phyloP scores from a whole-genome alignment of 805 yeast species.

The Candida maesae region DNA sequence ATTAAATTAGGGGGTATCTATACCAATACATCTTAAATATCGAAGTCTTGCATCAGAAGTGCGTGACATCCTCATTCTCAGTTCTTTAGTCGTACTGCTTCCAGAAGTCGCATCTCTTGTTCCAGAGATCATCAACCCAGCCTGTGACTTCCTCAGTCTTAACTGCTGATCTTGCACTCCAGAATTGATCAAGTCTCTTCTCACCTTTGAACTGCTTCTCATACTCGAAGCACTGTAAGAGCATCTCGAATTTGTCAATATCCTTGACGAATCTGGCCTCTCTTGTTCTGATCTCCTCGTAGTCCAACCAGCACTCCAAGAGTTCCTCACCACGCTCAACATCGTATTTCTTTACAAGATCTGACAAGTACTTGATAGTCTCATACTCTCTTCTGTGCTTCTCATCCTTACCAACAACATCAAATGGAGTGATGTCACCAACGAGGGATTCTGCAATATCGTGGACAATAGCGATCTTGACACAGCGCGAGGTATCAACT shows the following conservation, averaged over 20 bases:
- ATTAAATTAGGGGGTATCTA: background rate
- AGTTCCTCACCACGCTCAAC: constrained; percentile 58
- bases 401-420: constrained; percentile 68
- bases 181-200: constrained; percentile 66
- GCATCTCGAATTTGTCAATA: constrained; percentile 86
- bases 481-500: constrained; percentile 65
- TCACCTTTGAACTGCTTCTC: constrained; percentile 59
- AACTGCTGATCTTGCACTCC: constrained; percentile 54
- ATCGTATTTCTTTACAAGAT: constrained; percentile 63
- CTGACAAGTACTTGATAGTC: constrained; percentile 64
- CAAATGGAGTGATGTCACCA: constrained; percentile 90
- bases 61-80: background rate
- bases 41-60: too few species aligned
- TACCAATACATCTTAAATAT: too few species aligned
- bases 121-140: constrained; percentile 60
- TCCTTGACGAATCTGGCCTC: constrained; percentile 94
- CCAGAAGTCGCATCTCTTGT: constrained; percentile 44
- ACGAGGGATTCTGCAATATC: constrained; percentile 93
- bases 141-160: constrained; percentile 67
- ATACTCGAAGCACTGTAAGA: constrained; percentile 79
- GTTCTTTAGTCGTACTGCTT: constrained; percentile 12
- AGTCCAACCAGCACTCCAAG: constrained; percentile 76
- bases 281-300: constrained; percentile 73
- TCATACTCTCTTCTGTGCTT: constrained; percentile 78
- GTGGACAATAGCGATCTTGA: constrained; percentile 83